phyloP scores from a whole-genome alignment of 2,329 filamentous ascomycete genomes.

The Akanthomyces muscarius region DNA sequence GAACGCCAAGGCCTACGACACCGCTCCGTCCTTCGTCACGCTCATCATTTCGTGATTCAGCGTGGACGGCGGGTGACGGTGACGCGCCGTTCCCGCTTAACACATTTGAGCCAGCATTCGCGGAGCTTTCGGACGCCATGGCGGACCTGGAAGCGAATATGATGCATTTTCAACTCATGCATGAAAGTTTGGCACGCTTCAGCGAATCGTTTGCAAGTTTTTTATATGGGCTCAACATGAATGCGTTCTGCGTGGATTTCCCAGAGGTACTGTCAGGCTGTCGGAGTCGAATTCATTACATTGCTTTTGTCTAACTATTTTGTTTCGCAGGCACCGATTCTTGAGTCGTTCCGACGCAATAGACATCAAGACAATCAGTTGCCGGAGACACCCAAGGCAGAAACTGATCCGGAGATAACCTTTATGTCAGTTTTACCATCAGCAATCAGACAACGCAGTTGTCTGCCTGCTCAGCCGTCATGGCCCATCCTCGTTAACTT shows the following conservation, averaged over 20 bases:
- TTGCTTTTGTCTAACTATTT: slow-evolving; percentile 1
- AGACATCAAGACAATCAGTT: slow-evolving; percentile 53
- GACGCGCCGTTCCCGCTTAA: slow-evolving; percentile 68
- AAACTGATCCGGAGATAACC: slow-evolving; percentile 66
- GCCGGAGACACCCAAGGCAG: slow-evolving; percentile 25
- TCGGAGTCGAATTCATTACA: neutral
- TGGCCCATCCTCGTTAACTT: slow-evolving; percentile 20
- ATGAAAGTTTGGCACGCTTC: slow-evolving; percentile 89
- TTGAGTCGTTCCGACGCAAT: slow-evolving; percentile 74
- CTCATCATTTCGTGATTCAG: slow-evolving; percentile 78
- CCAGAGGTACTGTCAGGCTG: slow-evolving; percentile 65
- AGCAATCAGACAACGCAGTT: neutral
- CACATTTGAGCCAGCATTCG: slow-evolving; percentile 82
- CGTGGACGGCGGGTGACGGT: slow-evolving; percentile 48
- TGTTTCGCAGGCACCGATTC: slow-evolving; percentile 63
- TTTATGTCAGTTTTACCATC: slow-evolving; percentile 64
- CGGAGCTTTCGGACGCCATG: slow-evolving; percentile 89
- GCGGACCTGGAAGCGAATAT: slow-evolving; percentile 95
- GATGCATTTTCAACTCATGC: slow-evolving; percentile 95
- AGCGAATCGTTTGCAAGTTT: slow-evolving; percentile 96
- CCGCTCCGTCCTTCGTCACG: slow-evolving; percentile 87
- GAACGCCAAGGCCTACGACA: slow-evolving; percentile 77
- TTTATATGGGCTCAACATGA: slow-evolving; percentile 96
- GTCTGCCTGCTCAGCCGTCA: neutral
- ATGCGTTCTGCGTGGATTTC: slow-evolving; percentile 97